Conservation (phyloP, 1,284 basidiomycete species). For the Serendipita sp. region DNA sequence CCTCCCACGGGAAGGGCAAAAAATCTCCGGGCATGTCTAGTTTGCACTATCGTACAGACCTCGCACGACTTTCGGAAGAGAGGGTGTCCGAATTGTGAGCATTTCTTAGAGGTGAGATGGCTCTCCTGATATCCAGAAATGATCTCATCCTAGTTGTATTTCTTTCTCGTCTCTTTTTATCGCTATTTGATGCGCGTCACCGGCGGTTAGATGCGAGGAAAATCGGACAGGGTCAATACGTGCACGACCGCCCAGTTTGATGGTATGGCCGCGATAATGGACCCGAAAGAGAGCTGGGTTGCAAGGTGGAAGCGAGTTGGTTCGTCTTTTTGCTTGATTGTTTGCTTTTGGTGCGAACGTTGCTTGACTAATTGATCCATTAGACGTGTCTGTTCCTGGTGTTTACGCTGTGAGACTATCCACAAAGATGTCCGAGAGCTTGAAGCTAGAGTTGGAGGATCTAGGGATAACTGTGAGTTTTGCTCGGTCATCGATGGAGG, state of each 20-base stretch:
- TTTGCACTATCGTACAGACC: conserved; percentile 82
- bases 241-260: conserved; percentile 95
- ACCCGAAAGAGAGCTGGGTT: conserved; percentile 89
- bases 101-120: conserved; percentile 67
- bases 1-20: conserved; percentile 50
- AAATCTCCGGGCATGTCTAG: conserved; percentile 75
- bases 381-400: not conserved
- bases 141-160: not conserved
- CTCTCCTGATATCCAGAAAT: conserved; percentile 10
- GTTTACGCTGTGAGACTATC: conserved; percentile 8
- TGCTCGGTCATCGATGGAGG: not conserved
- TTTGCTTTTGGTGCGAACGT: not conserved
- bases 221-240: conserved; percentile 64
- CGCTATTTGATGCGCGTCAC: not conserved
- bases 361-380: conserved; percentile 13
- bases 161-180: not conserved
- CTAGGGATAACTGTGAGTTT: not conserved
- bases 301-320: conserved; percentile 68
- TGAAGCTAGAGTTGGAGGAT: not conserved
- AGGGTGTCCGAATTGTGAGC: conserved; percentile 96
- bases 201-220: conserved; percentile 68
- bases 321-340: not conserved
- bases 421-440: conserved; percentile 13
- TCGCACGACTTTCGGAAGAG: conserved; percentile 71
- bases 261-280: conserved; percentile 79